These are phyloP conservation scores for Lathyrus sativus DNA, from an alignment of 306 rosid species.

Conservation along the genomic window DNA sequence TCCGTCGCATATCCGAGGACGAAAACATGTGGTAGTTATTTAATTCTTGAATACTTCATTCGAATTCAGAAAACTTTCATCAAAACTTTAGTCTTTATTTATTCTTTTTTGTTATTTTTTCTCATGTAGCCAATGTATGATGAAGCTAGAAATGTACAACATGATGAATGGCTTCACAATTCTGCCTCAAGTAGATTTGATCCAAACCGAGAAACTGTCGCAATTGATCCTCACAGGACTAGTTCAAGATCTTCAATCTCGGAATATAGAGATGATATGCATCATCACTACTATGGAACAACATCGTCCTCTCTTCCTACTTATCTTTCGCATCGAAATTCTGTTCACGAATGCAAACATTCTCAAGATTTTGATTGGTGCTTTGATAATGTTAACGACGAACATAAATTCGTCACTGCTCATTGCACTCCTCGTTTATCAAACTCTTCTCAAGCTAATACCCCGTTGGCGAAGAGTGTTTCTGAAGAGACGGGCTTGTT, in stretches of 20 bases:
- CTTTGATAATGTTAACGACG: constrained; percentile 43
- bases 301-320: constrained; percentile 34
- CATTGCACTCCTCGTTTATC: constrained; percentile 77
- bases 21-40: constrained; percentile 55
- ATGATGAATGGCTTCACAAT: constrained; percentile 56
- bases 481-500: constrained; percentile 49
- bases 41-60: neutral
- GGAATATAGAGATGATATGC: constrained; percentile 60
- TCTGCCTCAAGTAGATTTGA: constrained; percentile 32
- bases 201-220: neutral
- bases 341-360: constrained; percentile 43
- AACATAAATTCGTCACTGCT: constrained; percentile 57
- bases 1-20: constrained; percentile 40
- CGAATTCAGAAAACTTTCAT: neutral
- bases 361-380: constrained; percentile 63
- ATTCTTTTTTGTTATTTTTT: neutral
- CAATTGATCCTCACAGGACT: constrained; percentile 28
- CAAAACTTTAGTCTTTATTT: constrained; percentile 1
- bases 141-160: constrained; percentile 62
- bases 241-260: constrained; percentile 59
- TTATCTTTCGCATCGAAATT: constrained; percentile 20
- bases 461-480: constrained; percentile 62
- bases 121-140: constrained; percentile 57
- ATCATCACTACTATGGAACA: constrained; percentile 45
- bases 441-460: constrained; percentile 43